Conservation (phyloP, 352 stramenopile genomes). For the Phytophthora chlamydospora region DNA sequence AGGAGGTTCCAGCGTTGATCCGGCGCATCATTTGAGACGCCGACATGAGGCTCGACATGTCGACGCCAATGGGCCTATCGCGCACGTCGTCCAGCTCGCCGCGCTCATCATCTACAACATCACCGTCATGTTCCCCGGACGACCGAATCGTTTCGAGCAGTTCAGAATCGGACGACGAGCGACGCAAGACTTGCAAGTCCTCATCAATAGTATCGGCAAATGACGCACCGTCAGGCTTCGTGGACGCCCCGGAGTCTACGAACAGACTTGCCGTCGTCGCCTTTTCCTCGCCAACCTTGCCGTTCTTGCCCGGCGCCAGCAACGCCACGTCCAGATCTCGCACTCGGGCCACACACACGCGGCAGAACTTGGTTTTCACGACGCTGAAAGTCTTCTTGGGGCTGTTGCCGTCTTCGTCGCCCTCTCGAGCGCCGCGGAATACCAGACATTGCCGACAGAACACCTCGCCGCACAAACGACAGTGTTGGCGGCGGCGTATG, state of each 20-base stretch:
- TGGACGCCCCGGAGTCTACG: conserved; percentile 28
- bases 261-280: conserved; percentile 14
- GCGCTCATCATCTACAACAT: conserved; percentile 27
- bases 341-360: conserved; percentile 55
- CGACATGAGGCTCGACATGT: conserved; percentile 37
- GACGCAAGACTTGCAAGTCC: conserved; percentile 12
- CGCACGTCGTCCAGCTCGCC: conserved; percentile 12
- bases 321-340: conserved; percentile 40
- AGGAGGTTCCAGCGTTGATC: conserved; percentile 26
- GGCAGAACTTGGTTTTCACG: conserved; percentile 67
- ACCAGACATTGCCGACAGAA: conserved; percentile 71
- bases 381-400: conserved; percentile 38
- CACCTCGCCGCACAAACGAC: conserved; percentile 76
- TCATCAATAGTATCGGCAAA: conserved; percentile 13
- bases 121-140: conserved; percentile 26
- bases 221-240: conserved; percentile 27
- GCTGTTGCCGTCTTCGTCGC: conserved; percentile 17
- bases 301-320: conserved; percentile 16
- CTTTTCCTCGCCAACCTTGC: conserved; percentile 12
- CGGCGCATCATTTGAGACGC: conserved; percentile 32
- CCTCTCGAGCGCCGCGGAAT: conserved; percentile 39
- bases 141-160: conserved; percentile 38
- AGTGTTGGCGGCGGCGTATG: conserved; percentile 71
- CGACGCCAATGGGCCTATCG: conserved; percentile 19
- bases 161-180: conserved; percentile 34